Conservation (phyloP, 2,329 filamentous ascomycete genomes). For the Mycogone perniciosa region DNA sequence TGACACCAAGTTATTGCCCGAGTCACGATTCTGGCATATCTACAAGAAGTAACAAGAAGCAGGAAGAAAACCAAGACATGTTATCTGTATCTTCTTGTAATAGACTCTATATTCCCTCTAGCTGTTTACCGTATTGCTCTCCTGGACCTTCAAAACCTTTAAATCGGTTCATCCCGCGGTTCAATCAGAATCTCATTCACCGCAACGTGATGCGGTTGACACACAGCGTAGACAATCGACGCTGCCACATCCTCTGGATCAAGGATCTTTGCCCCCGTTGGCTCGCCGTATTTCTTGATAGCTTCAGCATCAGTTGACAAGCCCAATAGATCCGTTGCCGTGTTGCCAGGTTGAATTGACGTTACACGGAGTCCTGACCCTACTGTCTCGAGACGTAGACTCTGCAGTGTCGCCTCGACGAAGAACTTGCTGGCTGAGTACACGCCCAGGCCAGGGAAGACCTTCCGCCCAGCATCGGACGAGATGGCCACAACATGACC, state of each 20-base stretch:
- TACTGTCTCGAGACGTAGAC: conserved; percentile 67
- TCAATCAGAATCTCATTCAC: conserved; percentile 79
- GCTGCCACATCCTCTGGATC: conserved; percentile 65
- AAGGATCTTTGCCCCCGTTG: conserved; percentile 68
- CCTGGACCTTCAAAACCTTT: conserved; percentile 5
- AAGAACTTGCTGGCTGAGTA: conserved; percentile 84
- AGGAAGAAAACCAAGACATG: neutral
- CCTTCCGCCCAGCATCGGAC: conserved; percentile 74
- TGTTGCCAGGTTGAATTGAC: conserved; percentile 70
- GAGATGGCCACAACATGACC: conserved; percentile 78
- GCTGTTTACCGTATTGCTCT: neutral
- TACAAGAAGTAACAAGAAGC: no score
- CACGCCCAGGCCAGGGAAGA: conserved; percentile 74
- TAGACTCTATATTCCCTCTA: neutral
- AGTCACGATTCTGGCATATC: no score
- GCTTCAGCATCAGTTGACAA: conserved; percentile 74
- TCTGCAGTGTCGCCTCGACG: conserved; percentile 74
- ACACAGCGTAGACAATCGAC: conserved; percentile 67
- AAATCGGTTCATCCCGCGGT: conserved; percentile 70
- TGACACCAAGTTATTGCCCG: no score
- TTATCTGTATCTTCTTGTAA: neutral
- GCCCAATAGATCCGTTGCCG: conserved; percentile 62
- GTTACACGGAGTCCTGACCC: conserved; percentile 68
- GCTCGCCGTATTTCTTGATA: conserved; percentile 71
- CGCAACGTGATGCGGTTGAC: conserved; percentile 67